Evolutionary conservation across 2,329 filamentous ascomycete species (phyloP).

Genomic region (Aspergillus sp.): DNA sequence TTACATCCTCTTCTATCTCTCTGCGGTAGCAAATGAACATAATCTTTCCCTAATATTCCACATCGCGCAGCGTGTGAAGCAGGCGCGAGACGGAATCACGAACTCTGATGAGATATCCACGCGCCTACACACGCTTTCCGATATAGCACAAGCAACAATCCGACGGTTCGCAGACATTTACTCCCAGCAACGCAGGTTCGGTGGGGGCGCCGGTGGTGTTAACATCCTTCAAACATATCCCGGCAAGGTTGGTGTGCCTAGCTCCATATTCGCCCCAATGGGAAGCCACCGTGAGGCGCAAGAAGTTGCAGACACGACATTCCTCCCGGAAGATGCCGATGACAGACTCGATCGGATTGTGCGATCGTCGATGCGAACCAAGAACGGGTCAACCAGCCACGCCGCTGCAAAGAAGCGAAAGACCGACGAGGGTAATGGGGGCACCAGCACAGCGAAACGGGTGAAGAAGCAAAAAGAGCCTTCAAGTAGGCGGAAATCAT

Average conservation of each 20-base stretch:
- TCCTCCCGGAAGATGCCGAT: slow-evolving; percentile 73
- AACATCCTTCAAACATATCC: slow-evolving; percentile 76
- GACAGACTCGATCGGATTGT: slow-evolving; percentile 77
- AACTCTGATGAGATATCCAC: slow-evolving; percentile 47
- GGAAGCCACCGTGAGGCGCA: slow-evolving; percentile 76
- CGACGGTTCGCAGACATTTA: slow-evolving; percentile 83
- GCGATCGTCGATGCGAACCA: slow-evolving; percentile 64
- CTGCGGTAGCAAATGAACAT: slow-evolving; percentile 75
- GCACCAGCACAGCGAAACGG: slow-evolving; percentile 28
- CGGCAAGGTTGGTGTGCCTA: slow-evolving; percentile 76
- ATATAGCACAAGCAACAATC: slow-evolving; percentile 79
- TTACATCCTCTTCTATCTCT: slow-evolving; percentile 89
- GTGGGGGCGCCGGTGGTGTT: slow-evolving; percentile 36
- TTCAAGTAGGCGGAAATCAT: slow-evolving; percentile 35
- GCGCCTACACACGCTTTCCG: slow-evolving; percentile 77
- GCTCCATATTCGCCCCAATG: slow-evolving; percentile 73
- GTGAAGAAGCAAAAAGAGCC: slow-evolving; percentile 34
- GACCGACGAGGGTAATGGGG: slow-evolving; percentile 33
- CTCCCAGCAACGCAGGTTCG: slow-evolving; percentile 62
- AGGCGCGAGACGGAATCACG: slow-evolving; percentile 76
- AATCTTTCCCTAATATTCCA: slow-evolving; percentile 89
- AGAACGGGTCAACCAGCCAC: slow-evolving; percentile 35
- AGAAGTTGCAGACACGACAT: slow-evolving; percentile 82
- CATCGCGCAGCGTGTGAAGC: slow-evolving; percentile 89
- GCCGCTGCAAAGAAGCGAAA: slow-evolving; percentile 43